Evolutionary conservation across 179 eudicot species (phyloP), one percentile per base, ranked within the genome.

Genomic region (Patellifolia procumbens): DNA sequence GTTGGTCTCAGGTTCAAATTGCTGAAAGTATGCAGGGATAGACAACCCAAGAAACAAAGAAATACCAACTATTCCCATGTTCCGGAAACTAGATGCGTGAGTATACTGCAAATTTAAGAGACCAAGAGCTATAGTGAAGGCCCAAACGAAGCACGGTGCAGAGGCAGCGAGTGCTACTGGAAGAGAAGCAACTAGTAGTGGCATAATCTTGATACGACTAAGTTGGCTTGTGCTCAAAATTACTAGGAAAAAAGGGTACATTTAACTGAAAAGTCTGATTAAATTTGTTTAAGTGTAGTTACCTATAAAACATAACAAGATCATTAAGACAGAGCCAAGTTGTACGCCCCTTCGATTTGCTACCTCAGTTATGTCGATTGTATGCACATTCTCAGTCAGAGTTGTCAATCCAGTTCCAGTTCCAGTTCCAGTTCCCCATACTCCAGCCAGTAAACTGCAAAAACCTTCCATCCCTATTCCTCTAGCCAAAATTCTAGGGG

Each of bases 381-480:
- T n/a, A n/a, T n/a, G n/a, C n/a, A n/a, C n/a, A n/a, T n/a, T n/a
- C n/a, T n/a, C n/a, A n/a, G n/a, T n/a, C n/a, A n/a, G n/a, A n/a
- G n/a, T n/a, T n/a, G n/a, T n/a, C n/a, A n/a, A n/a, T n/a, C n/a
- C n/a, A n/a, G n/a, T n/a, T n/a, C n/a, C n/a, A n/a, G n/a, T n/a
- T n/a, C n/a, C n/a, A n/a, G n/a, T n/a, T n/a, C n/a, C n/a, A n/a
- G n/a, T n/a, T n/a, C n/a, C n/a, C n/a, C n/a, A n/a, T n/a, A n/a
- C n/a, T n/a, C n/a, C n/a, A n/a, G n/a, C n/a, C n/a, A n/a, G n/a
- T n/a, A n/a, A n/a, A n/a, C n/a, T n/a, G n/a, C 97, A 94, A 75
- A 92, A 91, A 35, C 98, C 98, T 90, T 94, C 98, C 82, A 94
- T 64, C 64, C 91, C 98, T 60, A 92, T 89, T 62, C 97, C 98